Conservation (phyloP, 2,329 filamentous ascomycete species). For the Diaporthe citrichinensis region DNA sequence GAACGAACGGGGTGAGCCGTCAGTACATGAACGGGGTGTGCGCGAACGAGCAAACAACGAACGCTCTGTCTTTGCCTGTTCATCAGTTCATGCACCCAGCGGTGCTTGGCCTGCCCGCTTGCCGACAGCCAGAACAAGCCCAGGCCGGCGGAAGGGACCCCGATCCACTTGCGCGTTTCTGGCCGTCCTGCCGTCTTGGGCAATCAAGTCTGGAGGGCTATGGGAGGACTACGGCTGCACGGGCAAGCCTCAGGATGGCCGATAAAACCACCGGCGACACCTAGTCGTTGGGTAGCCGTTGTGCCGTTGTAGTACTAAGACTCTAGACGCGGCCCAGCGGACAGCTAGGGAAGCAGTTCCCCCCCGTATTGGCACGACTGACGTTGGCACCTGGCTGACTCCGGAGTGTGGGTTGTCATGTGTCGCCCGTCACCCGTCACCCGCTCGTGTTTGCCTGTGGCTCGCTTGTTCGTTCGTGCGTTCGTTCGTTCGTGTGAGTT, state of each 20-base stretch:
- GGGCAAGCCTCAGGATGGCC: constrained; percentile 16
- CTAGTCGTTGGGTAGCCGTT: constrained; percentile 25
- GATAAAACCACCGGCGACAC: constrained; percentile 29
- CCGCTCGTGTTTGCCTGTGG: constrained; percentile 4
- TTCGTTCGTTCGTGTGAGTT: background rate
- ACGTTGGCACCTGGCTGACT: constrained; percentile 26
- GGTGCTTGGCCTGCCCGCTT: constrained; percentile 13
- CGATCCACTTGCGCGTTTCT: constrained; percentile 32
- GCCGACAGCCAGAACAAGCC: constrained; percentile 19
- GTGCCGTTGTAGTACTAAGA: constrained; percentile 31
- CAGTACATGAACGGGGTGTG: background rate
- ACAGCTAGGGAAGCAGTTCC: constrained; percentile 7
- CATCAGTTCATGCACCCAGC: constrained; percentile 26
- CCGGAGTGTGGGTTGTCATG: constrained; percentile 3
- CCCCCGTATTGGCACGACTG: constrained; percentile 27
- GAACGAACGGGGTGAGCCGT: background rate
- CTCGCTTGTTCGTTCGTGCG: background rate
- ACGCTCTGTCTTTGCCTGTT: constrained; percentile 20
- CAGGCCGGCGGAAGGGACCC: constrained; percentile 25
- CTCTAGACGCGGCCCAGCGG: constrained; percentile 26
- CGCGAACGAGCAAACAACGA: constrained; percentile 10
- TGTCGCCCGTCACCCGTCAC: constrained; percentile 9
- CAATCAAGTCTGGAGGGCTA: background rate
- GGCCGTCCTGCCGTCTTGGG: constrained; percentile 25
- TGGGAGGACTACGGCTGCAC: constrained; percentile 25